Evolutionary conservation across 208 protist species (phyloP), one percentile per base, ranked within the genome.

Genomic region (Trypanosoma brucei): DNA sequence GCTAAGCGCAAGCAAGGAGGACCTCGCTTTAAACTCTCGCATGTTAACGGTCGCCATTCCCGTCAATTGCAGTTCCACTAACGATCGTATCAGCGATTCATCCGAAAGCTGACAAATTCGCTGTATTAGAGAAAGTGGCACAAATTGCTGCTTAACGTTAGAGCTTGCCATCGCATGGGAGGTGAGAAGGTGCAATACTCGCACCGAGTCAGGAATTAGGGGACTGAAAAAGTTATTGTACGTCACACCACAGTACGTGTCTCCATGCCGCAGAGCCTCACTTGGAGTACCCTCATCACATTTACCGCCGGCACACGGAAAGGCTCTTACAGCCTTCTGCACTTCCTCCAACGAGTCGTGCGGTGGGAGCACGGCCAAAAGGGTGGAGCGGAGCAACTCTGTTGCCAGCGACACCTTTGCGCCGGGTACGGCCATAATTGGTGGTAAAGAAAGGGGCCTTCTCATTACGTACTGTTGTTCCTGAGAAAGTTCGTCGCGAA

Each of bases 101-200:
- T 92, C 81, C 1, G 76, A 74, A 5, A 92, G 52, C 63, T 92
- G 85, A 51, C 77, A 81, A 6, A 84, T 59, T 22, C 68, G 55
- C 70, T 83, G 79, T 34, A 92, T 59, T 58, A 86, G 60, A 36
- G 76, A 70, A 31, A 92, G 55, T 3, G 76, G 75, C 53, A 84
- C 73, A 48, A 79, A 77, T 67, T 78, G 86, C n/a, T 78, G 71
- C 34, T 59, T 39, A 78, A 65, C 46, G 59, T 60, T 50, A 44
- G 62, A 2, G 50, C 64, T 58, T 51, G 58, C 49, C 11, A 83
- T 33, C 9, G 80, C 75, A 55, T 89, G 73, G 11, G 68, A 49
- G 14, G 76, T 79, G 13, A 93, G 73, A 30, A 93, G 2, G 52
- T 90, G 72, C 49, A 93, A 31, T 11, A 86, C 72, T 1, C 86